Evolutionary conservation across 1,139 yeast genomes (phyloP).

Genomic region (Candida dubliniensis): DNA sequence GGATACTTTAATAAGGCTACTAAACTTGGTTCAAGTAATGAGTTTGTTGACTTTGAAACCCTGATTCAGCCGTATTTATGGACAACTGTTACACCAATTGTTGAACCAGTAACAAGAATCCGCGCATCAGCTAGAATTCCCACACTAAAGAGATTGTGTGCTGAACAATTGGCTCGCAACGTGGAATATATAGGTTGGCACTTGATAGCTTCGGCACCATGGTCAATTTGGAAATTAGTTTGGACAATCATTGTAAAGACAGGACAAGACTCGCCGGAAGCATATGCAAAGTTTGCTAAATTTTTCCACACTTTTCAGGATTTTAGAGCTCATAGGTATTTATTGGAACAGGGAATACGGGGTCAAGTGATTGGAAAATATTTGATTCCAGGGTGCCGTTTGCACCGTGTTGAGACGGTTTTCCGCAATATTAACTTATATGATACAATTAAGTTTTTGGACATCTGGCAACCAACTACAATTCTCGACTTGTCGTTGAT

Average conservation of each 20-base stretch:
- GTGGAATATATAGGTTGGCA: conserved; percentile 21
- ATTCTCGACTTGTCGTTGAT: conserved; percentile 20
- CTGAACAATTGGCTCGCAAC: conserved; percentile 29
- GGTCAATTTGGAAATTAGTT: conserved; percentile 31
- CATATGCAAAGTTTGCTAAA: conserved; percentile 30
- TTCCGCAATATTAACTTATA: conserved; percentile 28
- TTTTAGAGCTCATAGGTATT: conserved; percentile 28
- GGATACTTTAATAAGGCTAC: conserved; percentile 1
- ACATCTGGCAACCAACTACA: conserved; percentile 18
- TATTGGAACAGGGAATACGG: conserved; percentile 1
- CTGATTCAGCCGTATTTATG: conserved; percentile 20
- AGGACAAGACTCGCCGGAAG: conserved; percentile 31
- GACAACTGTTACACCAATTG: conserved; percentile 15
- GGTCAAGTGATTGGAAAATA: conserved; percentile 1
- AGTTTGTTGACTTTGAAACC: conserved; percentile 17
- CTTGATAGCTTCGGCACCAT: conserved; percentile 27
- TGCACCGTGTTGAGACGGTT: conserved; percentile 39
- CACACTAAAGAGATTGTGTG: conserved; percentile 27
- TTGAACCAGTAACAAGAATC: background rate
- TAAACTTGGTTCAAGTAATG: conserved; percentile 10
- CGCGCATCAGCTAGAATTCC: conserved; percentile 1
- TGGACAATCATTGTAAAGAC: conserved; percentile 31
- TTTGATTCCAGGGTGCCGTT: conserved; percentile 8
- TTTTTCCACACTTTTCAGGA: conserved; percentile 17
- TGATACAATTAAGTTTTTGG: conserved; percentile 17